Evolutionary conservation across 768 basidiomycete genomes (phyloP).

Genomic region (Sistotremastrum suecicum): DNA sequence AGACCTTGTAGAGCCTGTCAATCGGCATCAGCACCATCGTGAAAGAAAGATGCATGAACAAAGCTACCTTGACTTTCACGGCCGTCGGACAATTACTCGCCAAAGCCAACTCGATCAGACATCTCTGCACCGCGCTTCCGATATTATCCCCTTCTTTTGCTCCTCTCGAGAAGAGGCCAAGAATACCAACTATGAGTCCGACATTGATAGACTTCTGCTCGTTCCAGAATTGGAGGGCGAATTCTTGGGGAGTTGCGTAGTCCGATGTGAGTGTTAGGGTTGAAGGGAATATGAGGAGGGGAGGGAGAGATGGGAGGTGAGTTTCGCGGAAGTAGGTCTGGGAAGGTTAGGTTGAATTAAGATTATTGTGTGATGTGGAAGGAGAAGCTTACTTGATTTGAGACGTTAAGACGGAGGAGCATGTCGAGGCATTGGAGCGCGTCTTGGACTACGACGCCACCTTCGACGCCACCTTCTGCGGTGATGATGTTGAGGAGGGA

Average conservation of each 20-base stretch:
- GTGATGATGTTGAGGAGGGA: conserved; percentile 81
- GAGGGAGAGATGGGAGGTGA: conserved; percentile 47
- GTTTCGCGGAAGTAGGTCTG: conserved; percentile 97
- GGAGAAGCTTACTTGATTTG: conserved; percentile 62
- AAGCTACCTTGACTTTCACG: conserved; percentile 72
- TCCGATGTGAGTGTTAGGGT: conserved; percentile 32
- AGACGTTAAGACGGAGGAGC: conserved; percentile 83
- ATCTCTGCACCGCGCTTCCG: conserved; percentile 24
- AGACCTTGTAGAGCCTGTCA: conserved; percentile 42
- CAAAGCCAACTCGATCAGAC: conserved; percentile 75
- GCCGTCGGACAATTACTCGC: conserved; percentile 87
- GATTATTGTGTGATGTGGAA: neutral
- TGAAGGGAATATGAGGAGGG: conserved; percentile 57
- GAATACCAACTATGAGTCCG: conserved; percentile 62
- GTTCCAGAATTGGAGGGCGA: conserved; percentile 95
- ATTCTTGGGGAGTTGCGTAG: conserved; percentile 65
- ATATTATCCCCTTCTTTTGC: conserved; percentile 51
- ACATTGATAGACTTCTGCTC: conserved; percentile 77
- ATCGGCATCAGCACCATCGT: conserved; percentile 25
- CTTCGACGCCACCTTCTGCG: conserved; percentile 84
- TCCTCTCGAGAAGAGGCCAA: conserved; percentile 69
- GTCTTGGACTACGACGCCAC: conserved; percentile 73
- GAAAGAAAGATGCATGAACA: neutral
- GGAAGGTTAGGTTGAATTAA: conserved; percentile 8
- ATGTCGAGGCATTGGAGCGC: conserved; percentile 77